A percentile compares a stretch with the other conserved stretches of the same genome.
Conservation (phyloP, 2,329 filamentous ascomycete genomes). For the Pseudogymnoascus sp. region DNA sequence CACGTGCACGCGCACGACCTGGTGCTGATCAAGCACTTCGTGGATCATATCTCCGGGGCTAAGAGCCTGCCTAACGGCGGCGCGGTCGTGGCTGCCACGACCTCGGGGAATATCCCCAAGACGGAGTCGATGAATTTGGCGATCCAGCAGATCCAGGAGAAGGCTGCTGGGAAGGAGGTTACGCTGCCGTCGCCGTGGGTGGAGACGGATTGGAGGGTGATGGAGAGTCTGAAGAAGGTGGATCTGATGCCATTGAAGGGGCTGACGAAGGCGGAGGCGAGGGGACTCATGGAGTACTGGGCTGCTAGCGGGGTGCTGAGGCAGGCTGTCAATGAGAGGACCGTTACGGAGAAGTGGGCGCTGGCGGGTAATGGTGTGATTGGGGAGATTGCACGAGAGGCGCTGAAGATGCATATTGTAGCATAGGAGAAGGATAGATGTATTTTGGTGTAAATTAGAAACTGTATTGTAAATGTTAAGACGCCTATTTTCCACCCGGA, state of each 20-base stretch:
- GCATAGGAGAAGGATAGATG: neutral
- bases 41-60: slow-evolving; percentile 61
- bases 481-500: neutral
- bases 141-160: slow-evolving; percentile 49
- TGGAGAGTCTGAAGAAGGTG: slow-evolving; percentile 44
- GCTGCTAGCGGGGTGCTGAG: slow-evolving; percentile 76
- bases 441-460: slow-evolving; percentile 10
- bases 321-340: slow-evolving; percentile 59
- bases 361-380: slow-evolving; percentile 74
- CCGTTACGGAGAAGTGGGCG: slow-evolving; percentile 77
- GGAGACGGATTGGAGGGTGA: slow-evolving; percentile 47
- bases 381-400: slow-evolving; percentile 74
- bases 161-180: slow-evolving; percentile 30
- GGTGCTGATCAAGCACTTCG: slow-evolving; percentile 65
- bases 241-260: slow-evolving; percentile 55
- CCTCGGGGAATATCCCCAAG: slow-evolving; percentile 60
- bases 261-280: slow-evolving; percentile 66
- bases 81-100: slow-evolving; percentile 67
- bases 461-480: slow-evolving; percentile 8
- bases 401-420: slow-evolving; percentile 31
- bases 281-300: slow-evolving; percentile 86
- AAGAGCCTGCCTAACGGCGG: slow-evolving; percentile 63
- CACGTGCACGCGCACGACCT: slow-evolving; percentile 83
- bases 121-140: slow-evolving; percentile 62
- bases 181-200: slow-evolving; percentile 46